Percentiles rank a stretch among this genome's conserved stretches.
These are phyloP conservation scores for Pythium coloratum DNA, from an alignment of 352 stramenopile genomes.

Conservation along the genomic window DNA sequence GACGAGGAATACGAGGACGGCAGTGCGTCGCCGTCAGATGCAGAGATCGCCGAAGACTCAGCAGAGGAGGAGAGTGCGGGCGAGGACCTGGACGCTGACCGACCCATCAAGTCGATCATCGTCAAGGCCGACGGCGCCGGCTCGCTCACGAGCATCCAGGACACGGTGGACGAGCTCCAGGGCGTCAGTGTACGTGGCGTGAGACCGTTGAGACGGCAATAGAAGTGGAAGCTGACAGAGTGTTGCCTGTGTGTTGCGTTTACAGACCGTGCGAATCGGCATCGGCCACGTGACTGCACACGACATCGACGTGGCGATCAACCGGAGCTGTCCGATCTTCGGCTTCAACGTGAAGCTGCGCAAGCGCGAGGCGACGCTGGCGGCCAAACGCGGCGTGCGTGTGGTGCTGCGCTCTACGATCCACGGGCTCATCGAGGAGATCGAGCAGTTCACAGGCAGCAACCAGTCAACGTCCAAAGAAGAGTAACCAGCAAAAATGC, in stretches of 20 bases:
- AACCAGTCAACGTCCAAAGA: background rate
- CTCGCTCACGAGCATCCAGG: conserved; percentile 82
- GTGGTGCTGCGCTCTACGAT: conserved; percentile 72
- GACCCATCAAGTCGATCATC: conserved; percentile 66
- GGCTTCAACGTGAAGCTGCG: conserved; percentile 81
- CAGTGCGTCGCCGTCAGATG: conserved; percentile 1
- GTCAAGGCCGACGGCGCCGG: conserved; percentile 78
- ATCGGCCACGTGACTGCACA: conserved; percentile 77
- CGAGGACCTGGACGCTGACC: conserved; percentile 42
- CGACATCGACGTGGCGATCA: conserved; percentile 82
- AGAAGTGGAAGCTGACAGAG: background rate
- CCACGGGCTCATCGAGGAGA: conserved; percentile 79
- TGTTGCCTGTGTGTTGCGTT: conserved; percentile 3
- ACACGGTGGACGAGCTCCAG: conserved; percentile 69
- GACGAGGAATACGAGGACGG: conserved; percentile 13
- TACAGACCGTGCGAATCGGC: conserved; percentile 70
- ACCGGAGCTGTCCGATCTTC: conserved; percentile 80
- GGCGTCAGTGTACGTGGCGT: conserved; percentile 39
- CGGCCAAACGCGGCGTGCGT: conserved; percentile 53
- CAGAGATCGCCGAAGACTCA: conserved; percentile 8
- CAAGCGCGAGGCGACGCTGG: conserved; percentile 58
- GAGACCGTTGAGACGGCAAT: background rate
- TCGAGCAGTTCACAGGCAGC: conserved; percentile 31
- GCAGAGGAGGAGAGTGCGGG: conserved; percentile 26
- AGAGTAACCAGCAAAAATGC: no score